These are phyloP conservation scores for Parasitella parasitica DNA, from an alignment of 371 early-diverging fungal genomes.

Conservation along the genomic window DNA sequence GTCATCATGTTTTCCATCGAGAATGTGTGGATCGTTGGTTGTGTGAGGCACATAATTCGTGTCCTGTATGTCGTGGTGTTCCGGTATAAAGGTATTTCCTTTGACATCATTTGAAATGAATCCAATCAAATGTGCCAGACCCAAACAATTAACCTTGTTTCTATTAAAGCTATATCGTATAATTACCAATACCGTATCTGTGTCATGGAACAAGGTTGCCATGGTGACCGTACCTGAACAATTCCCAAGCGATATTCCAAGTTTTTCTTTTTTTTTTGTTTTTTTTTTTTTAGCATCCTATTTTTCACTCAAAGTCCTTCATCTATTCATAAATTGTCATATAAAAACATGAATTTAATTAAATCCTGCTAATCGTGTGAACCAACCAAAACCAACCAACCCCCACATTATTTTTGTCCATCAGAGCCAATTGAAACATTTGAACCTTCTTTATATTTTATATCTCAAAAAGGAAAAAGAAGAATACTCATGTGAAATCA, in stretches of 20 bases:
- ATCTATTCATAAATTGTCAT: no score
- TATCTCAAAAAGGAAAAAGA: neutral
- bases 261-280: no score
- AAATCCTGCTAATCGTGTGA: neutral
- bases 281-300: no score
- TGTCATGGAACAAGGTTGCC: neutral
- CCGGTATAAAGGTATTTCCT: constrained; percentile 27
- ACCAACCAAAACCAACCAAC: neutral
- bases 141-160: neutral
- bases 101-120: constrained; percentile 1
- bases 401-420: neutral
- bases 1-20: constrained; percentile 83
- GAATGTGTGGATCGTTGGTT: constrained; percentile 88
- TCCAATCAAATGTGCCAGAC: neutral
- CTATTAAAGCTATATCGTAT: neutral
- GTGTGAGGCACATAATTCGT: constrained; percentile 47
- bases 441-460: neutral
- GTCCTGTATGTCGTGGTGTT: constrained; percentile 47
- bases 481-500: constrained; percentile 1
- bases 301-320: no score
- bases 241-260: no score
- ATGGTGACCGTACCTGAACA: neutral
- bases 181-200: no score
- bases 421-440: neutral
- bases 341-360: no score